Conservation (phyloP, 441 rosid species). For the Biscutella auriculata region DNA sequence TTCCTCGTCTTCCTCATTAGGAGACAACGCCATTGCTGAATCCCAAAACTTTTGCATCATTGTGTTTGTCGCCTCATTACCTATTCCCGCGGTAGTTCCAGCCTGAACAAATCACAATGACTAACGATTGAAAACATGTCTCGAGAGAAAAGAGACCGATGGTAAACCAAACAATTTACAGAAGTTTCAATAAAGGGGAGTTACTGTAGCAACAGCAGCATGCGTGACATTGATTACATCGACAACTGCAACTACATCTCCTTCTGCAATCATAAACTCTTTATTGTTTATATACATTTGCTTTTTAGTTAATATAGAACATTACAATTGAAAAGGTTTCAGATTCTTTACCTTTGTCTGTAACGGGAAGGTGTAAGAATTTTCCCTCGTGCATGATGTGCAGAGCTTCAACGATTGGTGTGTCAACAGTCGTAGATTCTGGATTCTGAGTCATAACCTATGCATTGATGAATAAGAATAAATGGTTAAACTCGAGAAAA, state of each 20-base stretch:
- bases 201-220: conserved; percentile 93
- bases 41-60: conserved; percentile 99
- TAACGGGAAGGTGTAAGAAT: conserved; percentile 81
- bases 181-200: conserved; percentile 14
- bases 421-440: conserved; percentile 62
- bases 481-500: background rate
- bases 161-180: background rate
- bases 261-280: conserved; percentile 24
- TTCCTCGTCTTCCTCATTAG: conserved; percentile 69
- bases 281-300: background rate
- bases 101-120: conserved; percentile 33
- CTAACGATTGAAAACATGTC: background rate
- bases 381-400: conserved; percentile 89
- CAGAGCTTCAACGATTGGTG: conserved; percentile 74
- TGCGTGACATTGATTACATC: conserved; percentile 82
- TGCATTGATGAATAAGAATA: conserved; percentile 19
- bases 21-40: conserved; percentile 69
- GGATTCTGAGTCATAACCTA: conserved; percentile 90
- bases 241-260: conserved; percentile 60
- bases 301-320: background rate
- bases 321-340: background rate
- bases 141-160: background rate
- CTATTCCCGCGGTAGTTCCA: conserved; percentile 60
- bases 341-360: conserved; percentile 54
- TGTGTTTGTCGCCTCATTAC: conserved; percentile 61